Evolutionary conservation across 441 rosid genomes (phyloP), one percentile per base, ranked within the genome.

Genomic region (Manihot esculenta): DNA sequence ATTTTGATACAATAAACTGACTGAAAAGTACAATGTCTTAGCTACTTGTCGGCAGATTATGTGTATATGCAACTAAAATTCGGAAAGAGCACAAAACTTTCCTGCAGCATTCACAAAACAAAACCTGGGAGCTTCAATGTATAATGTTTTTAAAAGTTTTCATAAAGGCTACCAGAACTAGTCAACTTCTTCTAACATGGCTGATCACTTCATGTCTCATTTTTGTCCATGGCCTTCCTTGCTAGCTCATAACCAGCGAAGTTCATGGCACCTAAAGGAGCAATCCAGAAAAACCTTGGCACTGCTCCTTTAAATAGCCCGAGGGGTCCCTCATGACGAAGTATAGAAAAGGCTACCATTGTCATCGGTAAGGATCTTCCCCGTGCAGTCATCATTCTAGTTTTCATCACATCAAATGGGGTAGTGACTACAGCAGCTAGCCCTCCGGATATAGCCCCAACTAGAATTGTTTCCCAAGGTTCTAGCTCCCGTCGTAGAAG

Each of bases 261-360:
- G 82, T 95, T 95, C 99, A 95, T 95, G 66, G 99, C 99, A 26
- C 99, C 99, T 15, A 95, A 76, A 2, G 99, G 99, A 61, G 99
- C 98, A 60, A 95, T 89, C 99, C 99, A 95, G 84, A 95, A 95
- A 78, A 95, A 95, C 63, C 99, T 81, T 5, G 98, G 98, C 33
- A 91, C 76, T 27, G 97, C 97, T 78, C 99, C 99, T 79, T 93
- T 95, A 62, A 95, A 95, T 48, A 95, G 77, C 51, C 95, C 99
- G 18, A 95, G 91, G 17, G 99, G 92, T 17, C 99, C 99, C 81
- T 95, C 95, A 0, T 84, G 84, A 17, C 88, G 91, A 70, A 93
- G 84, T 55, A 95, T 85, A 27, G 98, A 87, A 73, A 87, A 30
- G 7, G 79, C 91, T 18, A 93, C 86, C 82, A 89, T 66, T 11